Percentiles rank a stretch among this genome's conserved stretches.
Evolutionary conservation across 2,329 filamentous ascomycete genomes (phyloP).

Genomic region (Colletotrichum sp.): DNA sequence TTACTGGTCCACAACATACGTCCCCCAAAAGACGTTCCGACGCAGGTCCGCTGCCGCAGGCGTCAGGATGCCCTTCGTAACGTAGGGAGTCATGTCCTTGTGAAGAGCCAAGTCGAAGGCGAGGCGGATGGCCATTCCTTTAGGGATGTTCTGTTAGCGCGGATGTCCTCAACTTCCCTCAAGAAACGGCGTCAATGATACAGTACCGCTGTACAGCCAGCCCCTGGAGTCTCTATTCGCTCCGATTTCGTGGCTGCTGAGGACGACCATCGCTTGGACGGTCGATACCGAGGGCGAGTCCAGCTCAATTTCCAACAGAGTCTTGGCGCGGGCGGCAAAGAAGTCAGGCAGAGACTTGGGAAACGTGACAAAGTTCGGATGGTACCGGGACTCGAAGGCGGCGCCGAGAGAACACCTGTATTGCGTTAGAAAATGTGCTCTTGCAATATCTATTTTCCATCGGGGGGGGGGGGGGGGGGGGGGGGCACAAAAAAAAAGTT

Average conservation of each 20-base stretch:
- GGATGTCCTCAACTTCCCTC: not conserved
- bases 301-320: constrained; percentile 28
- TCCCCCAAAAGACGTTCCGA: constrained; percentile 33
- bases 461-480: no score
- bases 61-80: constrained; percentile 25
- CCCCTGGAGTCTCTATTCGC: constrained; percentile 29
- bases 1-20: constrained; percentile 32
- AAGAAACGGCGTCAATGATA: not conserved
- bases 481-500: no score
- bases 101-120: constrained; percentile 30
- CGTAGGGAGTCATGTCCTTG: constrained; percentile 28
- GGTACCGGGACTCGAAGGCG: constrained; percentile 45
- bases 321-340: constrained; percentile 29
- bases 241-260: constrained; percentile 29
- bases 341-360: constrained; percentile 37
- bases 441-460: not conserved
- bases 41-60: constrained; percentile 30
- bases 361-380: constrained; percentile 37
- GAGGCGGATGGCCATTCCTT: constrained; percentile 31
- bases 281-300: constrained; percentile 29
- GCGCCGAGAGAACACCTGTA: constrained; percentile 44
- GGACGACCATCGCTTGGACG: constrained; percentile 28
- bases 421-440: not conserved
- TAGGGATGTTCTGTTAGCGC: constrained; percentile 18
- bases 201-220: constrained; percentile 29